phyloP scores from a whole-genome alignment of 768 basidiomycete genomes.

The Boletus sp. region DNA sequence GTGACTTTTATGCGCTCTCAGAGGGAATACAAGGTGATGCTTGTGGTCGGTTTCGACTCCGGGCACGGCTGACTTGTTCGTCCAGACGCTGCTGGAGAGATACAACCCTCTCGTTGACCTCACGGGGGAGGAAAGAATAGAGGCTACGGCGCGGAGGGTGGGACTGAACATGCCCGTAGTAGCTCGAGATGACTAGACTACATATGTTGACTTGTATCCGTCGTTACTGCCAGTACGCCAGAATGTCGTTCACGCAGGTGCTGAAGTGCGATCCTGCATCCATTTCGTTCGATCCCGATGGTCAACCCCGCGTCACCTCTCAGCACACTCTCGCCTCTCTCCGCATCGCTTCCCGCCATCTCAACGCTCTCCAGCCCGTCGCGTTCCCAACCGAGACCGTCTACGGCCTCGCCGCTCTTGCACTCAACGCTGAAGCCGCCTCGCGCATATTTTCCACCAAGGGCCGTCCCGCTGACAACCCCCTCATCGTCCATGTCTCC shows the following conservation, averaged over 20 bases:
- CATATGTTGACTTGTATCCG: constrained; percentile 8
- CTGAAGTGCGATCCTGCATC: constrained; percentile 62
- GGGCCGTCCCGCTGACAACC: constrained; percentile 92
- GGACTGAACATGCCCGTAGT: constrained; percentile 80
- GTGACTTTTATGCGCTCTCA: constrained; percentile 71
- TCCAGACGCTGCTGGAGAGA: constrained; percentile 72
- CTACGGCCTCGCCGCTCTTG: constrained; percentile 93
- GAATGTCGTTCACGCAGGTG: constrained; percentile 35
- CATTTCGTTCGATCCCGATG: constrained; percentile 52
- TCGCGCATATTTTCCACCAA: constrained; percentile 82
- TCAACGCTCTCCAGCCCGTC: constrained; percentile 52
- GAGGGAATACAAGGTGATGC: constrained; percentile 72
- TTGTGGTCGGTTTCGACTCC: constrained; percentile 11
- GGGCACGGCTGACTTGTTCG: not conserved
- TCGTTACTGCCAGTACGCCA: not conserved
- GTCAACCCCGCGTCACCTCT: constrained; percentile 49
- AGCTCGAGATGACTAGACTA: constrained; percentile 21
- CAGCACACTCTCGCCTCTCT: constrained; percentile 54
- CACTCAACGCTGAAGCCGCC: constrained; percentile 63
- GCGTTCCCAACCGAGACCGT: constrained; percentile 98
- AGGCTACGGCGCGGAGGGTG: constrained; percentile 83
- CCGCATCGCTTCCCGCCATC: constrained; percentile 51
- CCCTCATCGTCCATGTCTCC: constrained; percentile 95
- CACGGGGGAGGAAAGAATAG: constrained; percentile 74
- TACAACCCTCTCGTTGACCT: constrained; percentile 87